Evolutionary conservation across 129 eudicot genomes (phyloP).

Genomic region (Flaveria sonorensis): DNA sequence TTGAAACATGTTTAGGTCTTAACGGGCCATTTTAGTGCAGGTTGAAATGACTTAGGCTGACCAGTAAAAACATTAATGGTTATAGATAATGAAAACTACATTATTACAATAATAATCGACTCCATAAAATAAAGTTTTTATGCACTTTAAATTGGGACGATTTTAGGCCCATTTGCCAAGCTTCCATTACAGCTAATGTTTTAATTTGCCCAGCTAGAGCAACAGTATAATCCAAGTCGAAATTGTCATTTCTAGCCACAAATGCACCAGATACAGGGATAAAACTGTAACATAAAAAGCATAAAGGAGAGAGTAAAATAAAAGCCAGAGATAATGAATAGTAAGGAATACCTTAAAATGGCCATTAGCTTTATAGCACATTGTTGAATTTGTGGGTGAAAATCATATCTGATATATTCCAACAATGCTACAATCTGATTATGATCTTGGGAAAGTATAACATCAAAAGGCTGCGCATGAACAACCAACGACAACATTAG

Average conservation of each 20-base stretch:
- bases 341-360: conserved; percentile 62
- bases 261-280: background rate
- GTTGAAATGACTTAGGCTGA: background rate
- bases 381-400: conserved; percentile 76
- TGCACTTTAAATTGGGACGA: background rate
- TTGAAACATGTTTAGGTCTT: background rate
- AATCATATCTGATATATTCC: conserved; percentile 96
- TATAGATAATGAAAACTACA: background rate
- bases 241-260: background rate
- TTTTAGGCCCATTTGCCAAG: background rate
- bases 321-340: background rate
- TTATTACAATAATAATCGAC: background rate
- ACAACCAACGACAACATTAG: conserved; percentile 24
- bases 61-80: background rate
- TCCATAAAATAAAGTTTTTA: background rate
- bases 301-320: background rate
- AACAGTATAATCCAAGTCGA: background rate
- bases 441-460: conserved; percentile 90
- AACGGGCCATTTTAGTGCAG: background rate
- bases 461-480: conserved; percentile 82
- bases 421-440: conserved; percentile 78
- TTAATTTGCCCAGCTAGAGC: background rate
- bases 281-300: background rate
- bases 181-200: background rate
- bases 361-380: conserved; percentile 85